Evolutionary conservation across 768 basidiomycete genomes (phyloP).

Genomic region (Pleurotus salmoneostramineus): DNA sequence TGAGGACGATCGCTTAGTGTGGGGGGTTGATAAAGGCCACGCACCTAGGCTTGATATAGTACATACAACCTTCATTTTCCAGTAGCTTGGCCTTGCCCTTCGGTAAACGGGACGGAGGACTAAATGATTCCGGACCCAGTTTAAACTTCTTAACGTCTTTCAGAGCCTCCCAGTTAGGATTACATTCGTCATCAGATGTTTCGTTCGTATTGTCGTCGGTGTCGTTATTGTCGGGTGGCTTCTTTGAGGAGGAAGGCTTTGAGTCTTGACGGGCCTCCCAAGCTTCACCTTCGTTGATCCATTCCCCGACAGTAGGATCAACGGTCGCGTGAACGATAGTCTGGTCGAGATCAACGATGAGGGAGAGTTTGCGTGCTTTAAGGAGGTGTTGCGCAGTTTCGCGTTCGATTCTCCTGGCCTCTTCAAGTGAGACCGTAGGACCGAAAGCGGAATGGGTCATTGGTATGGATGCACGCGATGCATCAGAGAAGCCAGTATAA

Average conservation of each 20-base stretch:
- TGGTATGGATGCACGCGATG: constrained; percentile 82
- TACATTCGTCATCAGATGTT: constrained; percentile 59
- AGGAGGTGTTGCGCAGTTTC: constrained; percentile 80
- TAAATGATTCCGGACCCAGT: constrained; percentile 77
- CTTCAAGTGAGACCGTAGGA: constrained; percentile 87
- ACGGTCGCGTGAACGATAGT: constrained; percentile 99
- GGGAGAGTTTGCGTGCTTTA: constrained; percentile 72
- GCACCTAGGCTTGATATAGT: constrained; percentile 97
- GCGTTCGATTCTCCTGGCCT: constrained; percentile 85
- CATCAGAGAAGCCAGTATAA: constrained; percentile 85
- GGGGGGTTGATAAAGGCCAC: constrained; percentile 17
- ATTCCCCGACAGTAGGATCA: constrained; percentile 97
- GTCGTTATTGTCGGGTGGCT: constrained; percentile 16
- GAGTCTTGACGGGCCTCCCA: constrained; percentile 65
- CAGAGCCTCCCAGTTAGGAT: constrained; percentile 91
- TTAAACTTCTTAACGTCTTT: constrained; percentile 89
- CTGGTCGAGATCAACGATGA: constrained; percentile 98
- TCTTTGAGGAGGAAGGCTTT: constrained; percentile 29
- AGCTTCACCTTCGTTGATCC: constrained; percentile 83
- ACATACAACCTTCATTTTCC: constrained; percentile 84
- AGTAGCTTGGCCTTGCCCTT: constrained; percentile 53
- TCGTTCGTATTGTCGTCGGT: constrained; percentile 35
- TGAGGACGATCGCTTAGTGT: constrained; percentile 10
- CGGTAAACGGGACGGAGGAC: constrained; percentile 27
- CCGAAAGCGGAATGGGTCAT: constrained; percentile 94